phyloP scores from a whole-genome alignment of 108 stramenopile genomes.

The Nitzschia inconspicua region DNA sequence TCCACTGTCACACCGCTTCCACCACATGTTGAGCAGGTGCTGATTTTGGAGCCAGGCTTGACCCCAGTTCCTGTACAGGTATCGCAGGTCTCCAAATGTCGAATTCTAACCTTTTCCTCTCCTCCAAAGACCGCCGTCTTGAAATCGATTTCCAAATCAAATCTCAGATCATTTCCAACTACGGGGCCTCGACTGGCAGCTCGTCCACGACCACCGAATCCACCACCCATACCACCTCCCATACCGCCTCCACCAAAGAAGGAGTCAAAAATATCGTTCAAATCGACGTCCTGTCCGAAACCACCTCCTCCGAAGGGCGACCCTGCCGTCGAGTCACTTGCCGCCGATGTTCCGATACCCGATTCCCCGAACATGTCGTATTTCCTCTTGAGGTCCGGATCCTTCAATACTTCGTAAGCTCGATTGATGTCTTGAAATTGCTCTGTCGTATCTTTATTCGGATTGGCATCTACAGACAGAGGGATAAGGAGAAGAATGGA shows the following conservation, averaged over 20 bases:
- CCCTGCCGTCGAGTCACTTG: slow-evolving; percentile 32
- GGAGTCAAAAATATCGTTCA: slow-evolving; percentile 95
- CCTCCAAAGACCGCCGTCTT: slow-evolving; percentile 96
- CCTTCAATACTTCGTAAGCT: slow-evolving; percentile 89
- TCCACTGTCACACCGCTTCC: slow-evolving; percentile 91
- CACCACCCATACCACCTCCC: slow-evolving; percentile 49
- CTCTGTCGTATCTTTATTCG: slow-evolving; percentile 65
- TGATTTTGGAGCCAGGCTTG: slow-evolving; percentile 80
- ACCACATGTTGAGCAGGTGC: slow-evolving; percentile 81
- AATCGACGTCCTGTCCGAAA: slow-evolving; percentile 88
- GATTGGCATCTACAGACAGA: slow-evolving; percentile 70
- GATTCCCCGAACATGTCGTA: slow-evolving; percentile 90
- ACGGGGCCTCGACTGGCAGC: slow-evolving; percentile 62
- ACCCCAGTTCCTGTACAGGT: slow-evolving; percentile 87
- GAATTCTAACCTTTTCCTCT: slow-evolving; percentile 93
- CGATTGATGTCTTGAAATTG: slow-evolving; percentile 85
- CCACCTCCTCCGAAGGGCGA: slow-evolving; percentile 55
- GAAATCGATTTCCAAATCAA: slow-evolving; percentile 93
- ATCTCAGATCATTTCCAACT: slow-evolving; percentile 87
- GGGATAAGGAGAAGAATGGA: background rate
- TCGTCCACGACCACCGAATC: slow-evolving; percentile 50
- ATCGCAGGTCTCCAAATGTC: slow-evolving; percentile 89
- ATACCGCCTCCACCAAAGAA: slow-evolving; percentile 86
- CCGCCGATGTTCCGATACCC: slow-evolving; percentile 66
- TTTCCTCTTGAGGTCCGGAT: slow-evolving; percentile 80